These are phyloP conservation scores for Xerocomus spinulosus DNA, from an alignment of 768 basidiomycete genomes.

Conservation along the genomic window DNA sequence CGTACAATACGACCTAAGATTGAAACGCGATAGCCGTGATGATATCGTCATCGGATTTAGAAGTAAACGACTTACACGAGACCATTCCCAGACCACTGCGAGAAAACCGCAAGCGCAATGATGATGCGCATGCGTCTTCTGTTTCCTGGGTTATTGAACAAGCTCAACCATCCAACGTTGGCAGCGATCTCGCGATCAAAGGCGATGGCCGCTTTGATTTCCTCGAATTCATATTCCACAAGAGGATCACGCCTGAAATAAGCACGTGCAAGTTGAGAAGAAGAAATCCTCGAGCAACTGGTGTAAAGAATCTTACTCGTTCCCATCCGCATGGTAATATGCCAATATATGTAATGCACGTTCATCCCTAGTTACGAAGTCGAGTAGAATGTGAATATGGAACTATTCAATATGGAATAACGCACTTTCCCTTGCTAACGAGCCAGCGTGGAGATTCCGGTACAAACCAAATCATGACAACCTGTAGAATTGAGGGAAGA, in stretches of 20 bases:
- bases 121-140: conserved; percentile 51
- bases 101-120: conserved; percentile 55
- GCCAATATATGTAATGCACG: conserved; percentile 34
- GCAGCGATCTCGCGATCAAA: conserved; percentile 40
- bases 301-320: not conserved
- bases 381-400: not conserved
- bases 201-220: conserved; percentile 56
- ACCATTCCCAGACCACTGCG: conserved; percentile 55
- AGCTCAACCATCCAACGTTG: conserved; percentile 40
- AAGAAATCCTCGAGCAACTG: too few relatives aligned
- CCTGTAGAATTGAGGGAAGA: conserved; percentile 9
- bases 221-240: conserved; percentile 57
- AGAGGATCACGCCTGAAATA: conserved; percentile 28
- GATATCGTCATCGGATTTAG: too few relatives aligned
- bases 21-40: not conserved
- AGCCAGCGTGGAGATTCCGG: conserved; percentile 40
- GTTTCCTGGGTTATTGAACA: conserved; percentile 51
- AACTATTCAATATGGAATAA: not conserved
- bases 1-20: conserved; percentile 27
- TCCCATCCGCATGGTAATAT: conserved; percentile 6
- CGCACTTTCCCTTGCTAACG: conserved; percentile 33
- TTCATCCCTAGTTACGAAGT: conserved; percentile 21
- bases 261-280: too few relatives aligned
- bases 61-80: conserved; percentile 36
- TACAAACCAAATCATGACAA: conserved; percentile 20